Percentiles rank a stretch among this genome's conserved stretches.
These are phyloP conservation scores for Fusarium phyllophilum DNA, from an alignment of 2,329 filamentous ascomycete genomes.

Conservation along the genomic window DNA sequence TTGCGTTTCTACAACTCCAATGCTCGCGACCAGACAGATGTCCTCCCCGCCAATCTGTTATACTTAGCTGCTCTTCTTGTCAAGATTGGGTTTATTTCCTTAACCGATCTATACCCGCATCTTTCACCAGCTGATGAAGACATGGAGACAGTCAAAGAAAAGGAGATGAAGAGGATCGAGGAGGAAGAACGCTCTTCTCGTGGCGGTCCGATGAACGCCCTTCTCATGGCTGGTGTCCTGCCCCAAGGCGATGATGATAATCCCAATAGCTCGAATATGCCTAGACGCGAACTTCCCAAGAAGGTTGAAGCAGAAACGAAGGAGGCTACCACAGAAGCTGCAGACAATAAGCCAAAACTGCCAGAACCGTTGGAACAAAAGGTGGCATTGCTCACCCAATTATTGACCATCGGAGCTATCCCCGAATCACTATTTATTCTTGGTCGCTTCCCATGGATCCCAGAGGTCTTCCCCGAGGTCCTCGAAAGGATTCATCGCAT, in stretches of 20 bases:
- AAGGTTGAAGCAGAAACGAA: conserved; percentile 66
- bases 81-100: conserved; percentile 95
- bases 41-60: conserved; percentile 90
- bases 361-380: conserved; percentile 90
- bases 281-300: conserved; percentile 61
- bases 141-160: conserved; percentile 79
- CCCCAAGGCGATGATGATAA: conserved; percentile 77
- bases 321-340: conserved; percentile 51
- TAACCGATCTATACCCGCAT: conserved; percentile 91
- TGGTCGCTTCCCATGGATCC: conserved; percentile 91
- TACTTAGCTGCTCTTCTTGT: conserved; percentile 92
- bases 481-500: conserved; percentile 85
- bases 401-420: conserved; percentile 90
- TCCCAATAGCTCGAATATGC: conserved; percentile 52
- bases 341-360: conserved; percentile 61
- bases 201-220: conserved; percentile 80
- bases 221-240: conserved; percentile 87
- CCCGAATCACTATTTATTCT: conserved; percentile 94
- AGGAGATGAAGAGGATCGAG: conserved; percentile 78
- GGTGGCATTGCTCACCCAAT: conserved; percentile 80
- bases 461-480: conserved; percentile 85
- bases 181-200: conserved; percentile 79
- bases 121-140: conserved; percentile 85
- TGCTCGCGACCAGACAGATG: conserved; percentile 77
- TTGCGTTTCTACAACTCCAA: conserved; percentile 91